Percentiles rank a stretch among this genome's conserved stretches.
phyloP scores from a whole-genome alignment of 768 basidiomycete species.

The Chiua virens region DNA sequence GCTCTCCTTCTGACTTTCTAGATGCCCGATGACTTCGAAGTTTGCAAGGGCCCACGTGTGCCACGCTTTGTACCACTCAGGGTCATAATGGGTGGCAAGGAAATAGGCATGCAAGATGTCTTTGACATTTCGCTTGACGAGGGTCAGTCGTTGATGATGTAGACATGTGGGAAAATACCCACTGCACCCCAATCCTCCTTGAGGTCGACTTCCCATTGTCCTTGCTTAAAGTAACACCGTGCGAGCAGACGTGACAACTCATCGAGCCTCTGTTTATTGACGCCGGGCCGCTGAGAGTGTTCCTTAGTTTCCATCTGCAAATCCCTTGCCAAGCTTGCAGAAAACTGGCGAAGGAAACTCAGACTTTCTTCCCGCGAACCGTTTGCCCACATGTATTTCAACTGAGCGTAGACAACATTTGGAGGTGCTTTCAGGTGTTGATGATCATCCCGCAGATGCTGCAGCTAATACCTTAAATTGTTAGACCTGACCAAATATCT shows the following conservation, averaged over 20 bases:
- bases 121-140: slow-evolving; percentile 65
- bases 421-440: slow-evolving; percentile 78
- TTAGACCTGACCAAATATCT: not conserved
- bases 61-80: slow-evolving; percentile 99
- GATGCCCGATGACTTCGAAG: slow-evolving; percentile 84
- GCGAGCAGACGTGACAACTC: slow-evolving; percentile 88
- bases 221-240: slow-evolving; percentile 94
- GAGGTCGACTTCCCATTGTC: slow-evolving; percentile 88
- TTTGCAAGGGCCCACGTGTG: slow-evolving; percentile 98
- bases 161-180: slow-evolving; percentile 29
- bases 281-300: slow-evolving; percentile 47
- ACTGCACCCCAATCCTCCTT: slow-evolving; percentile 80
- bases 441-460: slow-evolving; percentile 51
- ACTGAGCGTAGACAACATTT: slow-evolving; percentile 92
- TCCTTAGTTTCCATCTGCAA: slow-evolving; percentile 61
- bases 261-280: slow-evolving; percentile 58
- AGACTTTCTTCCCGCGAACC: slow-evolving; percentile 78
- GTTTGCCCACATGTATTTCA: slow-evolving; percentile 94
- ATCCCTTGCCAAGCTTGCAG: slow-evolving; percentile 71
- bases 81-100: slow-evolving; percentile 87
- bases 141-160: slow-evolving; percentile 9
- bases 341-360: slow-evolving; percentile 80
- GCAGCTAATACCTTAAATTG: slow-evolving; percentile 29
- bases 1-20: slow-evolving; percentile 66
- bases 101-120: slow-evolving; percentile 84